phyloP scores from a whole-genome alignment of 83 land plant species.

The Thuja plicata region DNA sequence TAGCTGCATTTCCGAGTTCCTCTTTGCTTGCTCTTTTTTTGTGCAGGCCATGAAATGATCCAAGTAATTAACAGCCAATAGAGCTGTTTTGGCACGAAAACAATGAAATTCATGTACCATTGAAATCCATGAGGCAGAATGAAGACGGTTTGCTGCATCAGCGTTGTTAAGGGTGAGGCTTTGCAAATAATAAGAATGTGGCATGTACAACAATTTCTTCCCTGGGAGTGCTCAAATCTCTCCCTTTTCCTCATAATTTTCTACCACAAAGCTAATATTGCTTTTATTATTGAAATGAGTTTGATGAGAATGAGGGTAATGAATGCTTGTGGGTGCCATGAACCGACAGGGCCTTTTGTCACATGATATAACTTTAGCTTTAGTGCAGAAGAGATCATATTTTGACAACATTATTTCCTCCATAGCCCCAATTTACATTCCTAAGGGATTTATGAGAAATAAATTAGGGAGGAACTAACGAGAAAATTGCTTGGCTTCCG shows the following conservation, averaged over 20 bases:
- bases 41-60: conserved; percentile 24
- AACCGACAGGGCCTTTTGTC: too few species aligned
- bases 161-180: background rate
- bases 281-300: too few species aligned
- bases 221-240: background rate
- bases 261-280: too few species aligned
- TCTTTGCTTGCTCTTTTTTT: conserved; percentile 14
- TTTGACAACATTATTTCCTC: too few species aligned
- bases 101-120: background rate
- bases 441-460: too few species aligned
- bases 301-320: too few species aligned
- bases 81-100: conserved; percentile 13
- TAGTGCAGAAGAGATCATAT: too few species aligned
- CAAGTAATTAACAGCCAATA: conserved; percentile 24
- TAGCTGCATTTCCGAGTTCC: conserved; percentile 50
- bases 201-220: background rate
- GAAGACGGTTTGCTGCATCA: background rate
- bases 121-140: background rate
- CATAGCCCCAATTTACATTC: too few species aligned
- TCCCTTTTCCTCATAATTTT: background rate
- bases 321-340: too few species aligned
- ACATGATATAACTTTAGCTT: too few species aligned
- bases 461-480: too few species aligned
- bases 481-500: too few species aligned
- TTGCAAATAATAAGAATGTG: background rate